Evolutionary conservation across 2,329 filamentous ascomycete genomes (phyloP), one percentile per base, ranked within the genome.

Genomic region (Penicillium sp.): DNA sequence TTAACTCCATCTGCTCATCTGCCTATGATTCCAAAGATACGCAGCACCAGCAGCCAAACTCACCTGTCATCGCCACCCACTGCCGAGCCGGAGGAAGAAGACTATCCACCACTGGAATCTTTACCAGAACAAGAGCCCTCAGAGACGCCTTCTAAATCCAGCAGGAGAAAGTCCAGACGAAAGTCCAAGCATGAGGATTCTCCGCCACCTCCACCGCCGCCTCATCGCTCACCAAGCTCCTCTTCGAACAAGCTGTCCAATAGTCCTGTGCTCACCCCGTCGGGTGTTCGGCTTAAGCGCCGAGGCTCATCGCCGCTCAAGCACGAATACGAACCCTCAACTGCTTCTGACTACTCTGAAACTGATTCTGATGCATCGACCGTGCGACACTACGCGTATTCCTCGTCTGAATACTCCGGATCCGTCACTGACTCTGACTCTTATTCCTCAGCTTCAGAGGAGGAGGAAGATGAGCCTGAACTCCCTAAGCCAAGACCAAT

Each of bases 251-350:
- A 80, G 60, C 73, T 72, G n/a, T 73, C 75, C 8, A 79, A 71
- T 65, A 74, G 79, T 70, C 77, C 80, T 61, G 59, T 82, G 73
- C 66, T 87, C 75, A 72, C 81, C 71, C 71, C 88, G 80, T 68
- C 75, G 68, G 68, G 77, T 58, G 70, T 79, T 64, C 73, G 78
- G 73, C 70, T 82, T 75, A 75, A 89, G 71, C 87, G 93, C 48
- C 87, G 93, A 19, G 90, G 88, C 1, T 98, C 95, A 0, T 99
- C 95, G 1, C 95, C 95, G 0, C 82, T 99, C 53, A 99, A 99
- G 79, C 94, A 98, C 73, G 94, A 99, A 78, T 99, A 97, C 70
- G 89, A 93, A 64, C 94, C 94, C 14, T 98, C 95, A 16, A 87
- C 86, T 6, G 86, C 85, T 49, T 88, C 87, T 0, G 85, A 86